These are phyloP conservation scores for Acaromyces ingoldii DNA, from an alignment of 1,284 basidiomycete genomes.

Conservation along the genomic window DNA sequence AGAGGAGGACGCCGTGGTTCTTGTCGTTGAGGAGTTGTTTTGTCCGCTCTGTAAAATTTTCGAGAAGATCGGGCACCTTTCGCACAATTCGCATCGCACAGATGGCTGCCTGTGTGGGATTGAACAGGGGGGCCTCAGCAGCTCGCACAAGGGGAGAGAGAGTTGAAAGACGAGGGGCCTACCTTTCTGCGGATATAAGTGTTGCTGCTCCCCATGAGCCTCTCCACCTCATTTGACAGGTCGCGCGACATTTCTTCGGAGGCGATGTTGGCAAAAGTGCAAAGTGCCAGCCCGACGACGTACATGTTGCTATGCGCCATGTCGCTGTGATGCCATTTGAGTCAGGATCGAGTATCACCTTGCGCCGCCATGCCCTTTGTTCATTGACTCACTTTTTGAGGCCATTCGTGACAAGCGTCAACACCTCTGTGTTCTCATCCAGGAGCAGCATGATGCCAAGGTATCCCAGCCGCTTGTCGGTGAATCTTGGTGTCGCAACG, in stretches of 20 bases:
- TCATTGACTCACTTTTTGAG: constrained; percentile 78
- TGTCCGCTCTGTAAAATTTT: constrained; percentile 83
- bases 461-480: constrained; percentile 94
- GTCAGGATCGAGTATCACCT: not conserved
- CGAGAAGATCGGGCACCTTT: constrained; percentile 91
- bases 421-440: constrained; percentile 96
- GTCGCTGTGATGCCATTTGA: constrained; percentile 62
- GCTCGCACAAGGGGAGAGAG: not conserved
- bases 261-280: constrained; percentile 97
- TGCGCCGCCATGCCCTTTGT: not conserved
- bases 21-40: constrained; percentile 89
- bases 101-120: constrained; percentile 73
- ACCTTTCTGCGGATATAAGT: constrained; percentile 99
- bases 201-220: constrained; percentile 92
- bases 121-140: not conserved
- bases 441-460: constrained; percentile 95
- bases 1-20: constrained; percentile 92
- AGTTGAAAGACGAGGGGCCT: constrained; percentile 2
- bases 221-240: constrained; percentile 73
- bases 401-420: constrained; percentile 96
- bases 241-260: constrained; percentile 63
- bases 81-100: constrained; percentile 95
- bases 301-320: constrained; percentile 99
- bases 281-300: constrained; percentile 91
- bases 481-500: constrained; percentile 93